These are phyloP conservation scores for Ophiosphaerella herpotricha DNA, from an alignment of 2,329 filamentous ascomycete genomes.

Conservation along the genomic window DNA sequence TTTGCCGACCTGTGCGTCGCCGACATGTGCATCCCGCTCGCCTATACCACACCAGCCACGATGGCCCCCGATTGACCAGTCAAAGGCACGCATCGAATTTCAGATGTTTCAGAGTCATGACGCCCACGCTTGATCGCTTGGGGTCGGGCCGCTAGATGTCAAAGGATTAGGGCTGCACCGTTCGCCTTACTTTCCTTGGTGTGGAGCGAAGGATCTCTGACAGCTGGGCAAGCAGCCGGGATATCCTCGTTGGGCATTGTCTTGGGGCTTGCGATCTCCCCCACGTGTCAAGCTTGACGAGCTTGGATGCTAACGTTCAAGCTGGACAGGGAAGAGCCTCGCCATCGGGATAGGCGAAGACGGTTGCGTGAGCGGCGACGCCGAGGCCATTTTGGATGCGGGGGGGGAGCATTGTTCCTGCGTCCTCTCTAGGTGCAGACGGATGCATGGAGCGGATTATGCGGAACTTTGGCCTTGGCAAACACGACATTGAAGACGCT, in stretches of 20 bases:
- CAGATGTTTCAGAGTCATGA: constrained; percentile 6
- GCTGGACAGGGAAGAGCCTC: background rate
- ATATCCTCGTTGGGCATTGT: constrained; percentile 1
- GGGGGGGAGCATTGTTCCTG: too few species aligned
- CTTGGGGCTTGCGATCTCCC: background rate
- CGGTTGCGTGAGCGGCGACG: too few species aligned
- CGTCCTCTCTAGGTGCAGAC: too few species aligned
- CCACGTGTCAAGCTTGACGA: constrained; percentile 1
- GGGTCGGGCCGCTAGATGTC: constrained; percentile 13
- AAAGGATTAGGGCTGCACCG: constrained; percentile 1
- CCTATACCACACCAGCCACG: background rate
- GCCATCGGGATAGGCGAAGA: background rate
- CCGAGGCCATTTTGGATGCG: too few species aligned
- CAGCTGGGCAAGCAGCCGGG: constrained; percentile 6
- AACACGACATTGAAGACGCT: too few species aligned
- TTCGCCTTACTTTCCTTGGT: constrained; percentile 7
- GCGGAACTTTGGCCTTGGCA: too few species aligned
- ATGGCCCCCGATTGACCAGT: background rate
- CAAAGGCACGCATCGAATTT: background rate
- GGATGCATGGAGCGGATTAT: too few species aligned
- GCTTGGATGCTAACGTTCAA: background rate
- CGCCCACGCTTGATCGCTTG: constrained; percentile 7
- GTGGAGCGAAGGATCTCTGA: constrained; percentile 5
- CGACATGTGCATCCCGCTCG: background rate
- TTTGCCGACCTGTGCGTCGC: background rate